Evolutionary conservation across 306 rosid species (phyloP), one percentile per base, ranked within the genome.

Genomic region (Lupinus albus): DNA sequence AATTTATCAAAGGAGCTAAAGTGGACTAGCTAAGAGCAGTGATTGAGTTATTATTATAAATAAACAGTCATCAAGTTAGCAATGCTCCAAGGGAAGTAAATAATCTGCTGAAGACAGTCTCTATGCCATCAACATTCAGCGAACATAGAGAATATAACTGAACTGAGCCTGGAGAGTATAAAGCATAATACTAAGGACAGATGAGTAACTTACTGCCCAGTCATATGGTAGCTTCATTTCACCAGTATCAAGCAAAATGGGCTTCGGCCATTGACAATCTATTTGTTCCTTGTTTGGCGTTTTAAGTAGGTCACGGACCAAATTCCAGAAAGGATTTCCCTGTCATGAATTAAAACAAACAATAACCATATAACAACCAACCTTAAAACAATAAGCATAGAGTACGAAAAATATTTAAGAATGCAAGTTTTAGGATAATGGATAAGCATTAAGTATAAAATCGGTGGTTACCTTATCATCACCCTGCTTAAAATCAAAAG

Each of bases 231-330:
- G 39, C 76, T 84, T 84, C 97, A 93, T 93, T 88, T 89, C 98
- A 55, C 98, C 98, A 57, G 96, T 89, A 84, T 93, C 97, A 62
- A 93, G 96, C 75, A 93, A 80, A 76, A 93, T 89, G 69, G 98
- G 96, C 85, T 93, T 93, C 60, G 98, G 98, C 2, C 6, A 67
- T 49, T 93, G 98, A 76, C 98, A 93, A 39, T 79, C 85, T 69
- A 86, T 57, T 54, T 93, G 98, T 73, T 93, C 87, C 71, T 86
- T 21, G 78, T 16, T 77, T 63, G 98, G 98, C 0, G 72, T 88
- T 83, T 86, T 87, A 38, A 93, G 78, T 21, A 89, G 16, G 53
- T 88, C 74, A 51, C 98, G 89, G 42, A 89, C 87, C 82, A 84
- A 64, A 65, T 15, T 93, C 98, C 98, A 93, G 77, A 93, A 93